Conservation (phyloP, 148 eudicot species). For the Fallopia convolvulus region DNA sequence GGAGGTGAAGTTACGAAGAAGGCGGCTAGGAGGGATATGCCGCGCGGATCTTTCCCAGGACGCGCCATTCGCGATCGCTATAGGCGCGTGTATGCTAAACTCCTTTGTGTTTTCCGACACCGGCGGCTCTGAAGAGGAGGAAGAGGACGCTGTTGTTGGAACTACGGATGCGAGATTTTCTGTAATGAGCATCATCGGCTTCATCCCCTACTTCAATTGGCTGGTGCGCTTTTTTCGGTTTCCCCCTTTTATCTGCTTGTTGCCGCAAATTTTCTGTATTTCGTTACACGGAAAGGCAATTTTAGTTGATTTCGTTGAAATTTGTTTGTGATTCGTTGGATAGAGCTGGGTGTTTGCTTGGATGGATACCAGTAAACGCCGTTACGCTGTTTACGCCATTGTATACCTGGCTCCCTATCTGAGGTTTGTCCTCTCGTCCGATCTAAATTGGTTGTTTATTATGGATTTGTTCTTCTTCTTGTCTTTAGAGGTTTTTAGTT, state of each 20-base stretch:
- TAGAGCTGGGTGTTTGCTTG: slow-evolving; percentile 96
- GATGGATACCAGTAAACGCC: slow-evolving; percentile 67
- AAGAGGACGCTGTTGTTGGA: slow-evolving; percentile 35
- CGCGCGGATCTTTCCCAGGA: slow-evolving; percentile 60
- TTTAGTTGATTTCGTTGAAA: not conserved
- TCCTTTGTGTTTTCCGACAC: slow-evolving; percentile 48
- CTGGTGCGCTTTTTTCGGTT: slow-evolving; percentile 35
- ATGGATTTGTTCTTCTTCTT: not conserved
- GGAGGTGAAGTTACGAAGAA: not conserved
- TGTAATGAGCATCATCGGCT: slow-evolving; percentile 76
- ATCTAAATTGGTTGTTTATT: not conserved
- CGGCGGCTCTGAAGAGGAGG: slow-evolving; percentile 23
- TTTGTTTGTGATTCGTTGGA: not conserved
- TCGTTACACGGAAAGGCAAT: not conserved
- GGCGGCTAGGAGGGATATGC: slow-evolving; percentile 34
- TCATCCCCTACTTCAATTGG: slow-evolving; percentile 99
- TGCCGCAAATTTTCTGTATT: not conserved
- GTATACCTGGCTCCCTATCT: slow-evolving; percentile 91
- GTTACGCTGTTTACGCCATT: slow-evolving; percentile 81
- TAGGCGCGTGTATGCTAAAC: slow-evolving; percentile 68
- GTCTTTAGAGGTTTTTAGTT: not conserved
- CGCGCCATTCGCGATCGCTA: slow-evolving; percentile 65
- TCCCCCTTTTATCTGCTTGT: not conserved
- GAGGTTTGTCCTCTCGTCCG: slow-evolving; percentile 32
- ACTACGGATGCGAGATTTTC: slow-evolving; percentile 70